A percentile compares a stretch with the other conserved stretches of the same genome.
Evolutionary conservation across 345 rosid species (phyloP).

Genomic region (Turnera subulata): DNA sequence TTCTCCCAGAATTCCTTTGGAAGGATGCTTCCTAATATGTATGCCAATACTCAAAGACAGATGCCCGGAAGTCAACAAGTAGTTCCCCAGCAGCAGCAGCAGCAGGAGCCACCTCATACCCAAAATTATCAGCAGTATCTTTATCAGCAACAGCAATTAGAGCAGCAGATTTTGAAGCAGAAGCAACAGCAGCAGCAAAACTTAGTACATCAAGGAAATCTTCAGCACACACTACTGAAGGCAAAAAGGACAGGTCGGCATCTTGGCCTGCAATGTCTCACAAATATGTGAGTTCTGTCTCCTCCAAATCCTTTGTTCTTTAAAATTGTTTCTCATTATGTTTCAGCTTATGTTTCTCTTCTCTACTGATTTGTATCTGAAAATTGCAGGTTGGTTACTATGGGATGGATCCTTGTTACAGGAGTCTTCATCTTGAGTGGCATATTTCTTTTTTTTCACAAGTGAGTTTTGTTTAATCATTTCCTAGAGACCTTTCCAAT

Average conservation of each 20-base stretch:
- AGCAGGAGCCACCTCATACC: conserved; percentile 50
- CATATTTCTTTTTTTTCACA: conserved; percentile 50
- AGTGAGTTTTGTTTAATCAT: conserved; percentile 26
- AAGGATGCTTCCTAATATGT: conserved; percentile 47
- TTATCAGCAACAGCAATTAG: conserved; percentile 53
- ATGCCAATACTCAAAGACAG: conserved; percentile 63
- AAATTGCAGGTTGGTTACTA: conserved; percentile 34
- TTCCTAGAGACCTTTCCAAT: background rate
- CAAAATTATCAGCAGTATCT: conserved; percentile 56
- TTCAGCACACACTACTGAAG: conserved; percentile 50
- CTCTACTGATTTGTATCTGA: background rate
- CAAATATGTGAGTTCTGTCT: conserved; percentile 42
- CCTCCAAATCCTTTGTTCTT: background rate
- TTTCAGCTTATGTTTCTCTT: background rate
- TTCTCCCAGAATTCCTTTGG: conserved; percentile 62
- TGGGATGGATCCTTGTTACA: conserved; percentile 59
- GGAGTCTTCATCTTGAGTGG: conserved; percentile 38
- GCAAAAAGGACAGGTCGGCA: too few relatives aligned
- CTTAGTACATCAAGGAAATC: conserved; percentile 56
- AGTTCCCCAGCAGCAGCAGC: conserved; percentile 61
- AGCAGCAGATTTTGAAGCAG: conserved; percentile 61
- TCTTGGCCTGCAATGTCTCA: conserved; percentile 37
- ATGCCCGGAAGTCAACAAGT: conserved; percentile 58
- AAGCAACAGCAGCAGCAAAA: conserved; percentile 16
- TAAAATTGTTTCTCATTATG: background rate